Base-by-base conservation (phyloP, 192 early-diverging fungal species). In the Glomus cerebriforme region DNA sequence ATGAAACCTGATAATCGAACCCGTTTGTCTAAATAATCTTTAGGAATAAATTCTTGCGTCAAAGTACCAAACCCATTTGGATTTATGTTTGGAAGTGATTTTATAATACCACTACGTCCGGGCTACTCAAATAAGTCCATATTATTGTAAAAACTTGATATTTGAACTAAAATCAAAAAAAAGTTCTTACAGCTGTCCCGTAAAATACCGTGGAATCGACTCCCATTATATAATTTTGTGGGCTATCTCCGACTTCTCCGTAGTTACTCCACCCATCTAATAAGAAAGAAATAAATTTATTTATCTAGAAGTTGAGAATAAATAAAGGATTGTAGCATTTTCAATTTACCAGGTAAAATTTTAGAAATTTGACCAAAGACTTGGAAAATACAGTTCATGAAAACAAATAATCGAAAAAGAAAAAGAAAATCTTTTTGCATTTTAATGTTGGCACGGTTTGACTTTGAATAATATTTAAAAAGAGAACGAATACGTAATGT, bases 41-140 rank as follows among this genome's bases (percentile, higher is more conserved):
- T 27, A 35, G 65, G 65, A 66, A 66, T 7, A 34, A 66, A 66
- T 0, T 0, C 0, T 34, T 66, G 65, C 29, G 0, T 12, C 32
- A 66, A 19, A 19, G 19, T 37, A 37, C 65, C 34, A 66, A 37
- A n/a, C 12, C 1, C 2, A n/a, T 66, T 22, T 22, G 1, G 1
- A 7, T n/a, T 66, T 12, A 27, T 3, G 13, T 24, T 12, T 66
- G 31, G 32, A 37, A 4, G 7, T 19, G 31, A 66, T 32, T 66
- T 66, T 66, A 66, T 7, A 66, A 35, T 35, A 32, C 65, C 65
- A 35, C 65, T 66, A 8, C n/a, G n/a, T 63, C 62, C 62, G 19
- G 65, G 19, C 65, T 66, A 35, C 35, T 37, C 0, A 15, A 66
- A 63, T 6, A 5, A 47, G 9, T 66, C 31, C n/a, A 15, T 31